phyloP scores from a whole-genome alignment of 306 rosid species.

The Benincasa hispida region DNA sequence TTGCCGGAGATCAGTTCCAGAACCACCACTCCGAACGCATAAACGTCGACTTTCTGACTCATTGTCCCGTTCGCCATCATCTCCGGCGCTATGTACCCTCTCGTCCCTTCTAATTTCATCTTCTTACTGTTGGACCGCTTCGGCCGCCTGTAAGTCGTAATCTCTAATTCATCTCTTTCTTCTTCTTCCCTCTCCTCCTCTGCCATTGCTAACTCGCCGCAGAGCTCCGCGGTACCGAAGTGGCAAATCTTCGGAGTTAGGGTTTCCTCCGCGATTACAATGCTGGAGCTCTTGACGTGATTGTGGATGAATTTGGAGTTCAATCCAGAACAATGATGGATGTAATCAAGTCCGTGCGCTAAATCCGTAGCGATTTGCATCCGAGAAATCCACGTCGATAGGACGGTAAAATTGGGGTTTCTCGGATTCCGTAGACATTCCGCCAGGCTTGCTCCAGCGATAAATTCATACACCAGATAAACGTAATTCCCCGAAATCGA shows the following conservation, averaged over 20 bases:
- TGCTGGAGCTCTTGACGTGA: constrained; percentile 67
- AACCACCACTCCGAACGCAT: constrained; percentile 81
- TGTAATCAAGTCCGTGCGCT: constrained; percentile 83
- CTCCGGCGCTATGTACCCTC: constrained; percentile 94
- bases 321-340: constrained; percentile 63
- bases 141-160: background rate
- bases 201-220: constrained; percentile 33
- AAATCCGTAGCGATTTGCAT: constrained; percentile 76
- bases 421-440: constrained; percentile 61
- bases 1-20: constrained; percentile 74
- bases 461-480: constrained; percentile 57
- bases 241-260: constrained; percentile 65
- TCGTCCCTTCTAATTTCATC: constrained; percentile 59
- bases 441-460: constrained; percentile 56
- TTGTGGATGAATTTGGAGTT: constrained; percentile 53
- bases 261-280: constrained; percentile 30
- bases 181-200: background rate
- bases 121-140: constrained; percentile 26
- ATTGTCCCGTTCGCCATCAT: constrained; percentile 39
- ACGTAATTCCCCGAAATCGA: constrained; percentile 47
- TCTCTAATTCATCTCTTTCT: background rate
- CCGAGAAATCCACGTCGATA: constrained; percentile 62
- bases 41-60: constrained; percentile 69
- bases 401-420: constrained; percentile 67
- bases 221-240: constrained; percentile 67